Evolutionary conservation across 1,139 yeast genomes (phyloP).

Genomic region (Pichia sp.): DNA sequence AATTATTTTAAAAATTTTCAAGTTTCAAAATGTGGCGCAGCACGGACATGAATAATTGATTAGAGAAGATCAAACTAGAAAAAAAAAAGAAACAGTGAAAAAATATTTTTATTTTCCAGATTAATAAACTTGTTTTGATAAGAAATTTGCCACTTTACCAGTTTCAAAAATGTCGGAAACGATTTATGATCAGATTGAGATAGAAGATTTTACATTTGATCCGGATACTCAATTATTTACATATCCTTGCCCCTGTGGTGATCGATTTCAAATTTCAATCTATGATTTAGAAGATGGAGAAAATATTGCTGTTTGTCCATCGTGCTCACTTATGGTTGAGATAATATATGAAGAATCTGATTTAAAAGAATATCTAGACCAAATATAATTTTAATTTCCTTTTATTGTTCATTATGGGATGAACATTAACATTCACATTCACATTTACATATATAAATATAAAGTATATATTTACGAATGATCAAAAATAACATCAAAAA

Average conservation of each 20-base stretch:
- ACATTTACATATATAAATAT: background rate
- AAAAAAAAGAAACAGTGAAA: too few species aligned
- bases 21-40: background rate
- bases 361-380: slow-evolving; percentile 37
- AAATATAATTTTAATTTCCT: slow-evolving; percentile 9
- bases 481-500: too few species aligned
- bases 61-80: too few species aligned
- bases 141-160: too few species aligned
- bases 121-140: too few species aligned
- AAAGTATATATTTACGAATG: too few species aligned
- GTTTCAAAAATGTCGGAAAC: slow-evolving; percentile 12
- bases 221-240: slow-evolving; percentile 72
- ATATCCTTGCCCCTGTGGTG: slow-evolving; percentile 99
- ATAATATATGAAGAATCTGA: slow-evolving; percentile 74
- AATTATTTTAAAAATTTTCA: too few species aligned
- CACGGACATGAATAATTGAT: too few species aligned
- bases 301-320: slow-evolving; percentile 93
- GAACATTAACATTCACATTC: background rate
- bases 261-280: slow-evolving; percentile 76
- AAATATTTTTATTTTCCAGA: too few species aligned
- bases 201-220: slow-evolving; percentile 93
- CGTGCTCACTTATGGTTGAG: slow-evolving; percentile 88
- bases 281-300: slow-evolving; percentile 89
- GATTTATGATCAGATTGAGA: slow-evolving; percentile 90
- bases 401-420: background rate